phyloP scores from a whole-genome alignment of 495 filamentous ascomycete species.

The Antarctomyces pellizariae region DNA sequence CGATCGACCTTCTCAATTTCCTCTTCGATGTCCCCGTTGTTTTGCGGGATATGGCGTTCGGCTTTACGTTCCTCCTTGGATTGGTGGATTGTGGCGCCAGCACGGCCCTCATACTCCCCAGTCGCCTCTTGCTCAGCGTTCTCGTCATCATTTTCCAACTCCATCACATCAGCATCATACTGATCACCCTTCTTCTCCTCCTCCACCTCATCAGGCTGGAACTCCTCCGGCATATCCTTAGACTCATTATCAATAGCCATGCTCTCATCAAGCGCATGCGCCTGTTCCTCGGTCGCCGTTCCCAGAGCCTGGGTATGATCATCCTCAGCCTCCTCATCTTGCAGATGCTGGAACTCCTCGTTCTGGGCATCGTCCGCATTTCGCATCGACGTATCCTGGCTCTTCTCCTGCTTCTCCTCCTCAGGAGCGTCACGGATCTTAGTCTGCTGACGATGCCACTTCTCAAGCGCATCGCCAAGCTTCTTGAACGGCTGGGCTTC shows the following conservation, averaged over 20 bases:
- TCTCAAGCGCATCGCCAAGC: conserved; percentile 76
- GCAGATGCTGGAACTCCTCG: conserved; percentile 75
- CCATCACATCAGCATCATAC: conserved; percentile 21
- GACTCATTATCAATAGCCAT: conserved; percentile 58
- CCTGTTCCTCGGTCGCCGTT: conserved; percentile 68
- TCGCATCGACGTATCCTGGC: conserved; percentile 18
- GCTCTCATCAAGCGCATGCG: conserved; percentile 54
- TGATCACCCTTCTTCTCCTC: too few species aligned
- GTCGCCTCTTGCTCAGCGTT: conserved; percentile 11
- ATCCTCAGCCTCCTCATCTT: conserved; percentile 49
- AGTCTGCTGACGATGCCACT: conserved; percentile 66
- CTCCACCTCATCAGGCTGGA: conserved; percentile 37
- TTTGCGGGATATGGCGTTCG: conserved; percentile 8
- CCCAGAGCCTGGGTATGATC: conserved; percentile 88
- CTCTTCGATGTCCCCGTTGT: conserved; percentile 18
- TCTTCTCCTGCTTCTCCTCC: conserved; percentile 30
- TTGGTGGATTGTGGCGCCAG: conserved; percentile 19
- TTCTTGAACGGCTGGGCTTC: conserved; percentile 61
- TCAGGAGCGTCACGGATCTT: conserved; percentile 51
- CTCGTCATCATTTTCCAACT: conserved; percentile 21
- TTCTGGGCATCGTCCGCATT: conserved; percentile 29
- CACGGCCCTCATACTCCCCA: conserved; percentile 12
- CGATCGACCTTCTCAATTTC: conserved; percentile 48
- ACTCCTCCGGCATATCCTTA: conserved; percentile 27
- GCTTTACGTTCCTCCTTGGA: conserved; percentile 11